Evolutionary conservation across 257 asterid species (phyloP).

Genomic region (Lycium barbarum): DNA sequence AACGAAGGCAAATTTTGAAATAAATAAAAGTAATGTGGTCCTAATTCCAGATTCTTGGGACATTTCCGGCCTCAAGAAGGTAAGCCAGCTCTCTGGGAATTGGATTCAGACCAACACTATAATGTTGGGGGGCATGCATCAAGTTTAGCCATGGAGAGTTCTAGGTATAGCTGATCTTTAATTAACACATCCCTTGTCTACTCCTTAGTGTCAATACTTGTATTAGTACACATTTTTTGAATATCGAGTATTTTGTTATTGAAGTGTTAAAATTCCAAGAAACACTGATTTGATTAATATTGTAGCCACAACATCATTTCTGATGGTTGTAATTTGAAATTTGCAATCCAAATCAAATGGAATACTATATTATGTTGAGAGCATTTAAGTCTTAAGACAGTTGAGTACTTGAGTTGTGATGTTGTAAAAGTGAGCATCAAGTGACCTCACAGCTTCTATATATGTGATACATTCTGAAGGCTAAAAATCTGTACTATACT

Average conservation of each 20-base stretch:
- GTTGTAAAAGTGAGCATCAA: not conserved
- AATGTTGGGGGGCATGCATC: conserved; percentile 64
- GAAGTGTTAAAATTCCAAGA: conserved; percentile 1
- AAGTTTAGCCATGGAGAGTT: conserved; percentile 53
- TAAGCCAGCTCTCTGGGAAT: conserved; percentile 90
- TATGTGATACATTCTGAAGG: not conserved
- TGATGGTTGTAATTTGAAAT: conserved; percentile 6
- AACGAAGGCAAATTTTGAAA: not conserved
- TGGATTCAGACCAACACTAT: conserved; percentile 85
- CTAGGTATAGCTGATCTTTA: conserved; percentile 53
- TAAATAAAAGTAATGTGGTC: conserved; percentile 1
- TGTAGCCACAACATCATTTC: not conserved
- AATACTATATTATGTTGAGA: not conserved
- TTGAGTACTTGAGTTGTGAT: not conserved
- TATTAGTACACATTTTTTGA: not conserved
- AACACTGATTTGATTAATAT: not conserved
- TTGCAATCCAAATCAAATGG: not conserved
- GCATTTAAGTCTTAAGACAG: not conserved
- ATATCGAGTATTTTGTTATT: not conserved
- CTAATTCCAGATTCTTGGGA: conserved; percentile 76
- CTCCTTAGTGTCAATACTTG: not conserved
- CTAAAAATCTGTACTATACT: not conserved
- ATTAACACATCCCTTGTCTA: not conserved
- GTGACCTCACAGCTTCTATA: not conserved
- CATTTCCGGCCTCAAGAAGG: conserved; percentile 90